phyloP scores from a whole-genome alignment of 768 basidiomycete genomes.

The Kwoniella dejecticola region DNA sequence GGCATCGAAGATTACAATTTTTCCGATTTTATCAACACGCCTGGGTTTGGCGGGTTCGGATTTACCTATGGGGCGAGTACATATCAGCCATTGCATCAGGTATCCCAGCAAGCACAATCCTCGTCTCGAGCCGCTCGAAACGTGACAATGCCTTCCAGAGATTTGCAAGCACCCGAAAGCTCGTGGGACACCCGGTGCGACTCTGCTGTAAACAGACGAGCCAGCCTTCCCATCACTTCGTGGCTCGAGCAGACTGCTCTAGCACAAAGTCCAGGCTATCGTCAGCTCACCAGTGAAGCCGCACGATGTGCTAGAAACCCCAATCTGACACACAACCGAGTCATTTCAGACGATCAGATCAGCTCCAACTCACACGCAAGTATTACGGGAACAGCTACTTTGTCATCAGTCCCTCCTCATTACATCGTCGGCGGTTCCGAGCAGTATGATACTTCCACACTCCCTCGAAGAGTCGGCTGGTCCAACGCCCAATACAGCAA shows the following conservation, averaged over 20 bases:
- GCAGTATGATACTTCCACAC: background rate
- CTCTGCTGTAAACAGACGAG: no score
- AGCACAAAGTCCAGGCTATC: no score
- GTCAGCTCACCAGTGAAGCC: no score
- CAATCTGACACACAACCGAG: background rate
- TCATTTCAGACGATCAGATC: background rate
- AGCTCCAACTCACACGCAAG: background rate
- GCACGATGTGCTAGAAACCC: no score
- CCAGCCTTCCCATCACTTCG: no score
- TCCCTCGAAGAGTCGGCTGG: background rate
- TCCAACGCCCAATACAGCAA: constrained; percentile 1
- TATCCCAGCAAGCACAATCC: background rate
- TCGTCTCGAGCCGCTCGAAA: no score
- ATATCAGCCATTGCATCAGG: background rate
- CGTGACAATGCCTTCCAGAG: no score
- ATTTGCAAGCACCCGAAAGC: no score
- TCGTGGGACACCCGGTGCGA: no score
- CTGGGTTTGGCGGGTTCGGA: constrained; percentile 10
- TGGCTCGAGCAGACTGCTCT: no score
- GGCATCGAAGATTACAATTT: constrained; percentile 7
- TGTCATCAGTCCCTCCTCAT: background rate
- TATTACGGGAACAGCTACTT: background rate
- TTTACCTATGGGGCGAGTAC: background rate
- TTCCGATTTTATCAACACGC: constrained; percentile 12
- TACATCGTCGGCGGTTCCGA: background rate